Base-by-base conservation (phyloP, 805 yeast species). In the Candida sphagnicola region DNA sequence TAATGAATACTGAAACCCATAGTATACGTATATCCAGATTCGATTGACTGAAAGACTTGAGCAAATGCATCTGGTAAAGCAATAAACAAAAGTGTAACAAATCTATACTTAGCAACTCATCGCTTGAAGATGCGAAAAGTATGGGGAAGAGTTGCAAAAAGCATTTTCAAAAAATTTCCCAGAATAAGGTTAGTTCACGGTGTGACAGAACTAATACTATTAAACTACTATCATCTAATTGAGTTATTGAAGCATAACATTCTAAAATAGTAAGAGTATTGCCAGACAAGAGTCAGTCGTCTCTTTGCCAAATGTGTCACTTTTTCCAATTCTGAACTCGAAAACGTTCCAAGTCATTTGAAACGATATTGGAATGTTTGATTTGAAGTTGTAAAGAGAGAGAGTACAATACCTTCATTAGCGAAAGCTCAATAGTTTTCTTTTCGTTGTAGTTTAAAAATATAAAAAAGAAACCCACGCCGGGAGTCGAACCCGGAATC, bases 401-500 rank as follows among this genome's bases (percentile, higher is more conserved):
- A n/a, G n/a, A n/a, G n/a, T n/a, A n/a, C n/a, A n/a, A n/a, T n/a
- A n/a, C 10, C 8, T 21, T 6, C 24, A 6, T 21, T 21, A 6
- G 10, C 8, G 24, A 6, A 21, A 21, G 8, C 24, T 21, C 10
- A 21, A 10, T 6, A 21, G 24, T 6, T 21, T 6, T 21, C 24
- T 21, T 21, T 10, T 21, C 6, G 24, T 21, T 21, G 24, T 21
- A 21, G 24, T 21, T 6, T 6, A 21, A 21, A 24, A 8, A 17
- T 16, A 15, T 14, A 16, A 33, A 33, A 33, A 43, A 35, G 34
- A 50, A 62, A 62, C 67, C 67, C 67, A 62, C 58, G 67, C 60
- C 68, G 67, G 63, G 79, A 74, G 76, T 74, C 79, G 79, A 74
- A 74, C 80, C 76, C 78, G 72, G 73, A 74, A 73, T 74, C 78